These are phyloP conservation scores for Rubus idaeus DNA, from an alignment of 306 rosid species.

Conservation along the genomic window DNA sequence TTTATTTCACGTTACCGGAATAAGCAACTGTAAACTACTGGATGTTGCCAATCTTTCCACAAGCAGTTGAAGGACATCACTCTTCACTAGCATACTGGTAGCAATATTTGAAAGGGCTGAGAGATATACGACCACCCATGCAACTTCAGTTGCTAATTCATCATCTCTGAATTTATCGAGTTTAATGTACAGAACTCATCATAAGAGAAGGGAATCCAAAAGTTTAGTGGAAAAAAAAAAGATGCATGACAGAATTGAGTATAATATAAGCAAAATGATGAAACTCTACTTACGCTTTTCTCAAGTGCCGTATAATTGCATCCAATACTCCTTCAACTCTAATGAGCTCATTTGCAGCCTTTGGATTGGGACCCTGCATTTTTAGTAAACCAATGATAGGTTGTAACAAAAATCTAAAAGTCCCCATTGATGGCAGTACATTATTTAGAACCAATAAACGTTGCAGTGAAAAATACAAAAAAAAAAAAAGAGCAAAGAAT, in stretches of 20 bases:
- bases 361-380: constrained; percentile 82
- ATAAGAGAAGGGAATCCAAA: not conserved
- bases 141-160: constrained; percentile 91
- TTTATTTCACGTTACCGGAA: constrained; percentile 60
- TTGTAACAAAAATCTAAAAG: not conserved
- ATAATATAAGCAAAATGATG: constrained; percentile 7
- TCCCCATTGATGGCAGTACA: not conserved
- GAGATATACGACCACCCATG: constrained; percentile 93
- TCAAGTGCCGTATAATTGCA: constrained; percentile 76
- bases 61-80: constrained; percentile 74
- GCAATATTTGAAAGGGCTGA: constrained; percentile 91
- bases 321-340: constrained; percentile 82
- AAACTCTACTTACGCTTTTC: constrained; percentile 69
- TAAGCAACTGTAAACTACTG: constrained; percentile 72
- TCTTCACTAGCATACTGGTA: constrained; percentile 68
- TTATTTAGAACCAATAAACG: not conserved
- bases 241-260: constrained; percentile 13
- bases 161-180: constrained; percentile 68
- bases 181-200: constrained; percentile 7
- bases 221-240: constrained; percentile 9
- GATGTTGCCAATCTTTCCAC: constrained; percentile 76
- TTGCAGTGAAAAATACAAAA: not conserved
- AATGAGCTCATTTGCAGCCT: constrained; percentile 78
- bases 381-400: constrained; percentile 32
- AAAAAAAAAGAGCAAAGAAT: not conserved